Conservation (phyloP, 371 early-diverging fungal species). For the Quaeritorhiza haematococci region DNA sequence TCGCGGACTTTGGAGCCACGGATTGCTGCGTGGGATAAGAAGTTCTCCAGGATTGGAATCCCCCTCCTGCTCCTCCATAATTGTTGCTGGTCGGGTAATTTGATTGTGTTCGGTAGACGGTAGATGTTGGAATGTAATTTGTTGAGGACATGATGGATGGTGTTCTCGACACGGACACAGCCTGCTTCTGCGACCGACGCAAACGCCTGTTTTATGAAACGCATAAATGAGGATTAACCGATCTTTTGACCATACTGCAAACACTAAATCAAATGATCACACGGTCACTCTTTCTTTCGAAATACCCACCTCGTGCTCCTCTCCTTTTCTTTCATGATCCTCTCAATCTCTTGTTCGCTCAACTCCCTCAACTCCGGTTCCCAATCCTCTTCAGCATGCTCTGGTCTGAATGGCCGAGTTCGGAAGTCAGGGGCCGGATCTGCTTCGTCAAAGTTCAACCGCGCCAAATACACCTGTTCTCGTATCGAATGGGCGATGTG, state of each 20-base stretch:
- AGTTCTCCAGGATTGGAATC: too few relatives aligned
- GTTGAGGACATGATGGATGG: background rate
- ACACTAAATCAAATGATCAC: too few relatives aligned
- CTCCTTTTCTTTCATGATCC: conserved; percentile 71
- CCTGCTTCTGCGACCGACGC: conserved; percentile 4
- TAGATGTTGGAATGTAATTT: conserved; percentile 2
- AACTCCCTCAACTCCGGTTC: conserved; percentile 73
- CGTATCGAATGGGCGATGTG: conserved; percentile 83
- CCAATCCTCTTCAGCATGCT: conserved; percentile 72
- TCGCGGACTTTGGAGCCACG: too few relatives aligned
- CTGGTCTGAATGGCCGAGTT: background rate
- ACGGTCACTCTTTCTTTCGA: background rate
- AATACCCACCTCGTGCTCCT: conserved; percentile 64
- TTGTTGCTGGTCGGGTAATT: background rate
- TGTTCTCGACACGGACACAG: background rate
- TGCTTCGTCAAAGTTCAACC: conserved; percentile 41
- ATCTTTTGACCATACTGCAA: too few relatives aligned
- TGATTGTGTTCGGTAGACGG: background rate
- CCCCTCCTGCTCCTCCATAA: too few relatives aligned
- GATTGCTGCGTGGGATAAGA: background rate
- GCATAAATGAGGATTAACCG: background rate
- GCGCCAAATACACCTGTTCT: conserved; percentile 63
- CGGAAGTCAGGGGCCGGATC: conserved; percentile 30
- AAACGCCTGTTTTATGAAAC: background rate
- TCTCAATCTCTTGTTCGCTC: conserved; percentile 76